Conservation (phyloP, 2,329 filamentous ascomycete genomes). For the Trichoderma sp. region DNA sequence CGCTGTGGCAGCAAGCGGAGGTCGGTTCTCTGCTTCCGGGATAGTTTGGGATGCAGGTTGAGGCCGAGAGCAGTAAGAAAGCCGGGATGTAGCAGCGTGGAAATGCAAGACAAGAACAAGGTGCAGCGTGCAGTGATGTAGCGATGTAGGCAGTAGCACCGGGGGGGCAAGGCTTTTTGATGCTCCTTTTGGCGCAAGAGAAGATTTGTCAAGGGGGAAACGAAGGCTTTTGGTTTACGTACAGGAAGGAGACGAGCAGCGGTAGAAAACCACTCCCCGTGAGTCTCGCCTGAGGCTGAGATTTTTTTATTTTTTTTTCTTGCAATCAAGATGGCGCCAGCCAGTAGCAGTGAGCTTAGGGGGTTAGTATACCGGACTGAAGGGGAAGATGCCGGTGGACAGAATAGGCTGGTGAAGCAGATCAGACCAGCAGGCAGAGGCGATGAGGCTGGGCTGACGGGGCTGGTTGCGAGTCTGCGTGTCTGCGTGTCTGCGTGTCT, state of each 20-base stretch:
- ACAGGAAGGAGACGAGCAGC: slow-evolving; percentile 3
- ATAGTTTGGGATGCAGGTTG: slow-evolving; percentile 12
- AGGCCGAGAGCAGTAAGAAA: slow-evolving; percentile 15
- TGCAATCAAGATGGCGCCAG: not conserved
- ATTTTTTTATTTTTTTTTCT: no score
- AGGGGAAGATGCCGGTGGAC: not conserved
- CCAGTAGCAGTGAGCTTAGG: not conserved
- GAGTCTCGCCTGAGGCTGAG: not conserved
- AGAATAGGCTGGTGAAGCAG: slow-evolving; percentile 4
- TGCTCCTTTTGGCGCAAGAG: not conserved
- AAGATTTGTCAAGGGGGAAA: not conserved
- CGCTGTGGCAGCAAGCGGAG: slow-evolving; percentile 6
- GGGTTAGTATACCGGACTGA: not conserved
- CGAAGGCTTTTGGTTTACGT: not conserved
- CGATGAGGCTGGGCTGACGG: not conserved
- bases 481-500: not conserved
- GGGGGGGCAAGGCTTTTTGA: not conserved
- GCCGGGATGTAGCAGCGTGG: not conserved
- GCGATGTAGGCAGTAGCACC: no score
- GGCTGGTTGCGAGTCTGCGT: not conserved
- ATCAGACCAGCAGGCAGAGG: not conserved
- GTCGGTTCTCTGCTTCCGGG: slow-evolving; percentile 19
- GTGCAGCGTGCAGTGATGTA: not conserved
- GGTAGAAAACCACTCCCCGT: not conserved
- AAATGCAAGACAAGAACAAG: not conserved